Evolutionary conservation across 768 basidiomycete species (phyloP), one percentile per base, ranked within the genome.

Genomic region (Termitomyces sp.): DNA sequence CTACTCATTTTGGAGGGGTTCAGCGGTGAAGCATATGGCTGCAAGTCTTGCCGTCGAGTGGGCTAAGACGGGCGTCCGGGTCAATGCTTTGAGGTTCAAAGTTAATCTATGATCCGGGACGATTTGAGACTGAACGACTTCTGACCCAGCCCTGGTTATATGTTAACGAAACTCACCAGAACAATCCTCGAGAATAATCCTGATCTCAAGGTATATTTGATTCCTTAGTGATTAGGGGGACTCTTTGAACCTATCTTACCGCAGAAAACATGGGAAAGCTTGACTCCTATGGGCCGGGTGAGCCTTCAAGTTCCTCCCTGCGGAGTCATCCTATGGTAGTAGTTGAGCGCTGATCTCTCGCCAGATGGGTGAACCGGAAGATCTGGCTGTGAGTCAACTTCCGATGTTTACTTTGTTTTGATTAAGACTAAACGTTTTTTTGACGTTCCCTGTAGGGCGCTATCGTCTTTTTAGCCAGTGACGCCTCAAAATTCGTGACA

Each of bases 1-100:
- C 10, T 28, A 8, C 40, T n/a, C 11, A 19, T 12, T 30, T 15
- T 41, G 26, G 38, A 1, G 31, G 17, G 38, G 38, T 28, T 15
- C 56, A 89, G 88, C 94, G 48, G 94, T 98, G 35, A 87, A 89
- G 63, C 95, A 98, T 66, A 91, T 98, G 91, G 93, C 93, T 12
- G 77, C 90, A 1, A 91, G 88, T 62, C 78, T 98, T 35, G 95
- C 89, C 1, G 93, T 98, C 26, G 96, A 98, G 73, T 98, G 95
- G 94, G 96, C 96, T 0, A 89, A 86, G 69, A 83, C 87, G 61
- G 86, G 86, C 47, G 86, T 95, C 57, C 83, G 94, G 53, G 94
- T 96, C 55, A 96, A 96, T 70, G 75, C 85, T 52, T 67, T 91
- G 47, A 90, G 86, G 87, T 85, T 60, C 52, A 70, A 58, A 35